Conservation (phyloP, 177 flowering plant genomes). For the Vitis hybrid region DNA sequence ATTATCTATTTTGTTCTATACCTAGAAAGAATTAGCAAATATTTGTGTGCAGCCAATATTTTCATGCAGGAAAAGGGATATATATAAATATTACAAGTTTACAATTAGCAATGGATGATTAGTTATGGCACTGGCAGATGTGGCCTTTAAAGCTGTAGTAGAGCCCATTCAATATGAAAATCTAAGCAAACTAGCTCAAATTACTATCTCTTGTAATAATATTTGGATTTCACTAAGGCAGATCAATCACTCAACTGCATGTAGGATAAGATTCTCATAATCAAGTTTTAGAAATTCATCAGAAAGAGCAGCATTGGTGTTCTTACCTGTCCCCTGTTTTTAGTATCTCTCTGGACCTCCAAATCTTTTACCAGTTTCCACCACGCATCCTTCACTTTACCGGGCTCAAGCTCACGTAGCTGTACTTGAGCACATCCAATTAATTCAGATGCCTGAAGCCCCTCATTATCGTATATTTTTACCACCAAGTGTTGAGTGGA, state of each 20-base stretch:
- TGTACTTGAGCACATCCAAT: constrained; percentile 79
- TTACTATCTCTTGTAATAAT: not conserved
- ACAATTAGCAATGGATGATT: too few relatives aligned
- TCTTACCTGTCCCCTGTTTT: constrained; percentile 87
- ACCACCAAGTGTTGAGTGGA: constrained; percentile 87
- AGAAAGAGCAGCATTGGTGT: not conserved
- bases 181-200: not conserved
- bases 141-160: too few relatives aligned
- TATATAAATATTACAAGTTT: too few relatives aligned
- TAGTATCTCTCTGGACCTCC: constrained; percentile 88
- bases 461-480: constrained; percentile 87
- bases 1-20: too few relatives aligned
- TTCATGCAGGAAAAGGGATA: too few relatives aligned
- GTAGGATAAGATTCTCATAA: not conserved
- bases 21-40: too few relatives aligned
- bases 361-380: constrained; percentile 93
- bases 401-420: constrained; percentile 81
- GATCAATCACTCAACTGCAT: not conserved
- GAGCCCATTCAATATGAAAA: not conserved
- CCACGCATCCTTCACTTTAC: constrained; percentile 97
- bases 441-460: constrained; percentile 84
- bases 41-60: too few relatives aligned
- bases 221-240: not conserved
- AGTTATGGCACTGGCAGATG: too few relatives aligned
- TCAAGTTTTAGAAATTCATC: not conserved